Evolutionary conservation across 371 early-diverging fungal genomes (phyloP).

Genomic region (Mortierella sp.): DNA sequence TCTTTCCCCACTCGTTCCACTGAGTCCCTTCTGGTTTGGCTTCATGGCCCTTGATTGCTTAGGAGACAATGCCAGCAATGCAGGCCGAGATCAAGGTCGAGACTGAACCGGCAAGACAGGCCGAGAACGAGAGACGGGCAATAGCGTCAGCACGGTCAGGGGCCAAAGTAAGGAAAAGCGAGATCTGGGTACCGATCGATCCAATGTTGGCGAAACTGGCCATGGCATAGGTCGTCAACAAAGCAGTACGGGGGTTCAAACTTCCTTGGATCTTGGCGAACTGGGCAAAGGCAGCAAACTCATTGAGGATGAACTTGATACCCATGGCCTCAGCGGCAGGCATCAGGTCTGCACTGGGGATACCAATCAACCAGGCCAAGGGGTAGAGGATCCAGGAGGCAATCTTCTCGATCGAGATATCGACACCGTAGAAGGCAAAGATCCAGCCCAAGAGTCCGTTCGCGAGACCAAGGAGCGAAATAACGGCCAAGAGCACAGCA

Average conservation of each 20-base stretch:
- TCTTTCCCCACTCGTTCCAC: not conserved
- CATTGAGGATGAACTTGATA: slow-evolving; percentile 90
- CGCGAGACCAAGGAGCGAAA: slow-evolving; percentile 74
- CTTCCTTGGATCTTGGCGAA: slow-evolving; percentile 53
- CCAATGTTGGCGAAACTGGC: slow-evolving; percentile 93
- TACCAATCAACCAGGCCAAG: slow-evolving; percentile 87
- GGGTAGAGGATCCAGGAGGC: slow-evolving; percentile 84
- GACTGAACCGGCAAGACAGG: slow-evolving; percentile 85
- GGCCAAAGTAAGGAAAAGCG: slow-evolving; percentile 82
- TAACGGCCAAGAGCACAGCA: slow-evolving; percentile 82
- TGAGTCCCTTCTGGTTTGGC: no score
- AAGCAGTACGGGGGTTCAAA: slow-evolving; percentile 57
- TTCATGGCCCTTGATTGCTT: slow-evolving; percentile 19
- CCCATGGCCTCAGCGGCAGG: slow-evolving; percentile 82
- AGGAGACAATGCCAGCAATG: slow-evolving; percentile 83
- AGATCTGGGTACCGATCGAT: slow-evolving; percentile 90
- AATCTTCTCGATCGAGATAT: slow-evolving; percentile 73
- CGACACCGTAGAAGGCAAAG: slow-evolving; percentile 77
- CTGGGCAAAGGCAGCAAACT: slow-evolving; percentile 85
- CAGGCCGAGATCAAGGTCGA: slow-evolving; percentile 87
- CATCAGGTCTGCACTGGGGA: slow-evolving; percentile 68
- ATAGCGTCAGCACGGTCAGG: slow-evolving; percentile 83
- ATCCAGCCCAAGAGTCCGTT: slow-evolving; percentile 81
- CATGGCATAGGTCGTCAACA: slow-evolving; percentile 81
- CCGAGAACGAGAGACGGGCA: slow-evolving; percentile 79